Evolutionary conservation across 108 stramenopile species (phyloP).

Genomic region (Discostella pseudostelligera): DNA sequence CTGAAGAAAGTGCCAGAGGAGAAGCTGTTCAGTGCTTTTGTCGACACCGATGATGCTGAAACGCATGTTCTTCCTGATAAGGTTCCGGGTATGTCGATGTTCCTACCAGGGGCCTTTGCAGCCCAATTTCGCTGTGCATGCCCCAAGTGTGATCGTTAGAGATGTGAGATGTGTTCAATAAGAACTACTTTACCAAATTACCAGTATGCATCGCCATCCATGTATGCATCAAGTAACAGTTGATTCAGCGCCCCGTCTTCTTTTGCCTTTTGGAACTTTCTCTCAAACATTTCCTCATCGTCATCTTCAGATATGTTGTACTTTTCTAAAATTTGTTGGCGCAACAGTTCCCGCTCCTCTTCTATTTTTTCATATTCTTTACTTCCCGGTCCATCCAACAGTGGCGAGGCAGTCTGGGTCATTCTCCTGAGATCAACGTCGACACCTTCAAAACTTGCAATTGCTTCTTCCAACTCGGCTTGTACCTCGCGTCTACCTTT

Average conservation of each 20-base stretch:
- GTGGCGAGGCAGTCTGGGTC: conserved; percentile 42
- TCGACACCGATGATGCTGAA: conserved; percentile 15
- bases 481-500: conserved; percentile 56
- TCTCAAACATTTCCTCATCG: conserved; percentile 44
- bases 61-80: conserved; percentile 23
- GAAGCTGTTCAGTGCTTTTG: conserved; percentile 36
- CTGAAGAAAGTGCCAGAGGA: conserved; percentile 46
- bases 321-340: conserved; percentile 45
- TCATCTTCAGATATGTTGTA: conserved; percentile 59
- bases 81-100: conserved; percentile 43
- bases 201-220: conserved; percentile 48
- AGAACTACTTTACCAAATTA: not conserved
- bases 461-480: conserved; percentile 67
- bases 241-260: conserved; percentile 39
- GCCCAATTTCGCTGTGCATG: conserved; percentile 34
- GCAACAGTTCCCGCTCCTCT: conserved; percentile 32
- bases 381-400: conserved; percentile 36
- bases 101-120: conserved; percentile 41
- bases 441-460: conserved; percentile 55
- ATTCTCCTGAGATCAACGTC: conserved; percentile 59
- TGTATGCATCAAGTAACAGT: conserved; percentile 32
- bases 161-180: too few species aligned
- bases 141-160: conserved; percentile 25
- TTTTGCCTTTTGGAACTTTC: conserved; percentile 50
- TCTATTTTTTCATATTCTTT: conserved; percentile 51